phyloP scores from a whole-genome alignment of 805 yeast species.

The Dipodascus albidus region DNA sequence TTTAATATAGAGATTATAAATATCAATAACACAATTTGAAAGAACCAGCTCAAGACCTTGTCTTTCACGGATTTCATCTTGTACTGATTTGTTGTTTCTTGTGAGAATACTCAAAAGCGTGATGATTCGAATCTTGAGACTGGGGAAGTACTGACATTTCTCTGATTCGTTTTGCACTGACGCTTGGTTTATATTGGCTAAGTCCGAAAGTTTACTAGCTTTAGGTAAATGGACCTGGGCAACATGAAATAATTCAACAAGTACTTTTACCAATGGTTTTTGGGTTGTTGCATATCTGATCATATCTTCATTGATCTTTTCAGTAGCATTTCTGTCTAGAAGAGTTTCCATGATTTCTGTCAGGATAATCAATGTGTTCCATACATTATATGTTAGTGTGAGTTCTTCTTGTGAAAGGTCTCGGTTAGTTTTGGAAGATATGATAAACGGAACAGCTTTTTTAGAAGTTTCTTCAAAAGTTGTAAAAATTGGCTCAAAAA shows the following conservation, averaged over 20 bases:
- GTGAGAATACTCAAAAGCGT: slow-evolving; percentile 54
- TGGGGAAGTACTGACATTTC: slow-evolving; percentile 36
- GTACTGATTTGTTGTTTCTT: slow-evolving; percentile 41
- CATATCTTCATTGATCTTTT: background rate
- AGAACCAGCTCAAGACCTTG: slow-evolving; percentile 65
- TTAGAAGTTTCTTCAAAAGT: background rate
- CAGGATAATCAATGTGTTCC: background rate
- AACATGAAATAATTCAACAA: background rate
- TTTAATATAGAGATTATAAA: slow-evolving; percentile 58
- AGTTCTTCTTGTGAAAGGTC: background rate
- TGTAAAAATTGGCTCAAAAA: background rate
- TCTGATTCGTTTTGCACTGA: slow-evolving; percentile 6
- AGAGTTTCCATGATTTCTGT: background rate
- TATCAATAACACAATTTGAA: slow-evolving; percentile 77
- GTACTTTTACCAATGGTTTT: background rate
- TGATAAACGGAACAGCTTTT: background rate
- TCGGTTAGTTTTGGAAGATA: background rate
- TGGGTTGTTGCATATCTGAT: background rate
- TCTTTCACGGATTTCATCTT: slow-evolving; percentile 51
- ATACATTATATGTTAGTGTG: background rate
- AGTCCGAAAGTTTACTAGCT: slow-evolving; percentile 12
- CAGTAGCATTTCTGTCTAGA: background rate
- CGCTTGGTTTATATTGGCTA: slow-evolving; percentile 2
- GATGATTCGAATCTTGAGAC: slow-evolving; percentile 52
- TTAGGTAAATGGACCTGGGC: slow-evolving; percentile 13